phyloP scores from a whole-genome alignment of 2,329 filamentous ascomycete species.

The Arthrocladium fulminans region DNA sequence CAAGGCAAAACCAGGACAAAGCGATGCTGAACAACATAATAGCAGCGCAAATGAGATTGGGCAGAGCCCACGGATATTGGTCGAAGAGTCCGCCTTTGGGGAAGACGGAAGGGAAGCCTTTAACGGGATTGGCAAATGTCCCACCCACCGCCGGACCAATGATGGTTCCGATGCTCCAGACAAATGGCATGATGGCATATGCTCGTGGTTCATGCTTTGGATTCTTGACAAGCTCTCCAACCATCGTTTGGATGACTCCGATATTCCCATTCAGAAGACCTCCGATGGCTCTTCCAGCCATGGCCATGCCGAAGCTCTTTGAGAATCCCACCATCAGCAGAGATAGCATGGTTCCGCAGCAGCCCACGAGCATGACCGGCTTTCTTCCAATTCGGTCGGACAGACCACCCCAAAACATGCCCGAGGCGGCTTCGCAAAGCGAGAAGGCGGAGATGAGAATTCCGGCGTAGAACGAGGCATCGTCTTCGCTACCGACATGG shows the following conservation, averaged over 20 bases:
- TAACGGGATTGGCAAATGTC: slow-evolving; percentile 68
- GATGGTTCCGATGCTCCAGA: slow-evolving; percentile 86
- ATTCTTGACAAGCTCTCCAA: slow-evolving; percentile 64
- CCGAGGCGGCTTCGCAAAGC: slow-evolving; percentile 70
- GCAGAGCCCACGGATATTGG: slow-evolving; percentile 67
- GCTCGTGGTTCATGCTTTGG: slow-evolving; percentile 81
- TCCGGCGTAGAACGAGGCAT: slow-evolving; percentile 82
- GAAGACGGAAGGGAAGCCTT: slow-evolving; percentile 64
- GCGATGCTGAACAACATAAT: slow-evolving; percentile 72
- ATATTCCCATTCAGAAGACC: slow-evolving; percentile 91
- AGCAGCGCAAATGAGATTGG: slow-evolving; percentile 73
- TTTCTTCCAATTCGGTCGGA: slow-evolving; percentile 79
- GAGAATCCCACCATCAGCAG: slow-evolving; percentile 77
- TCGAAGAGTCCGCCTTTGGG: slow-evolving; percentile 61
- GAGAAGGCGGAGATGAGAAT: slow-evolving; percentile 80
- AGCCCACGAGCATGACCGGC: slow-evolving; percentile 73
- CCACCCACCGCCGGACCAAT: slow-evolving; percentile 83
- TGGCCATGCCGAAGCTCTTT: slow-evolving; percentile 72
- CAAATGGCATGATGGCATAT: slow-evolving; percentile 87
- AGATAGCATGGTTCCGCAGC: slow-evolving; percentile 70
- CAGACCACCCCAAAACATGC: slow-evolving; percentile 78
- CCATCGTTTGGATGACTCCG: slow-evolving; percentile 87
- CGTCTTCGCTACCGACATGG: slow-evolving; percentile 58
- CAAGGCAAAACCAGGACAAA: slow-evolving; percentile 68
- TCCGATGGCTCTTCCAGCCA: slow-evolving; percentile 65